Percentiles rank a stretch among this genome's conserved stretches.
These are phyloP conservation scores for Forsythia viridissima DNA, from an alignment of 257 asterid genomes.

Conservation along the genomic window DNA sequence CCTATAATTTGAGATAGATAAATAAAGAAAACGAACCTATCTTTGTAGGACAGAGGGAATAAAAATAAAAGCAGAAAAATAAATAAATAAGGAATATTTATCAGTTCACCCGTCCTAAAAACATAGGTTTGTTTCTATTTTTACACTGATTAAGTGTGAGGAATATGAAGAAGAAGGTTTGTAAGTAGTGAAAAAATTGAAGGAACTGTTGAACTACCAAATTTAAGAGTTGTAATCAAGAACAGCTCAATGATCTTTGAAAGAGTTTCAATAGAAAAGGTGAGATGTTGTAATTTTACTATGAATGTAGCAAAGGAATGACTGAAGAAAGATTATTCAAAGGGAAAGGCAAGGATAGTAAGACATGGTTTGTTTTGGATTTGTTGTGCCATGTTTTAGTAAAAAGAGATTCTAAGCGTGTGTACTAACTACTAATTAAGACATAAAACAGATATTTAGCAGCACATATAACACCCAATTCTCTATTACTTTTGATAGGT, in stretches of 20 bases:
- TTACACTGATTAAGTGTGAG: too few relatives aligned
- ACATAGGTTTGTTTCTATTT: too few relatives aligned
- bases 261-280: background rate
- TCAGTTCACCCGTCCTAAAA: rapidly evolving
- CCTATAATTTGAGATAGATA: too few relatives aligned
- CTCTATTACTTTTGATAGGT: background rate
- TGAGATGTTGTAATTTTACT: background rate
- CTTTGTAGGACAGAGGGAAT: background rate
- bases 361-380: slow-evolving; percentile 10
- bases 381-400: slow-evolving; percentile 17
- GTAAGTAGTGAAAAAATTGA: too few relatives aligned
- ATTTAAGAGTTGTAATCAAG: background rate
- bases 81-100: too few relatives aligned
- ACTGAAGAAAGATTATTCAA: slow-evolving; percentile 2
- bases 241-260: slow-evolving; percentile 26
- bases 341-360: slow-evolving; percentile 25
- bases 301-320: background rate
- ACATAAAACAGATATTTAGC: too few relatives aligned
- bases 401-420: background rate
- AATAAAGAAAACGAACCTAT: background rate
- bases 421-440: background rate
- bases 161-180: too few relatives aligned
- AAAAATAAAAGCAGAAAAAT: too few relatives aligned
- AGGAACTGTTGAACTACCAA: too few relatives aligned
- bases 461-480: background rate